These are phyloP conservation scores for Penicillium pulvis DNA, from an alignment of 495 filamentous ascomycete genomes.

Conservation along the genomic window DNA sequence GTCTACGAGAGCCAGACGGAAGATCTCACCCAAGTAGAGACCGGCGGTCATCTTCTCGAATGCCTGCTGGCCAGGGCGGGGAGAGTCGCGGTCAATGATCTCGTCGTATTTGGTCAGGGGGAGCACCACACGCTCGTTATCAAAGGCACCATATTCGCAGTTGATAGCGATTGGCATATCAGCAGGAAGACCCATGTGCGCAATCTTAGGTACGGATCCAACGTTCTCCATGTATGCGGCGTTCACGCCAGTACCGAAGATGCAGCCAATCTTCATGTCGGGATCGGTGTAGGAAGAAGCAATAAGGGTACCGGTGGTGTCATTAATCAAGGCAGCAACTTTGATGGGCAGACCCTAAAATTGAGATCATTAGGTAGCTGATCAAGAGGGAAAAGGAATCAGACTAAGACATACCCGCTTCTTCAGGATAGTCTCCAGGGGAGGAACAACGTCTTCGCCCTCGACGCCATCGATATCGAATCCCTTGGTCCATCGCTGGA, in stretches of 20 bases:
- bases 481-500: constrained; percentile 98
- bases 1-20: constrained; percentile 86
- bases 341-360: constrained; percentile 84
- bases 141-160: constrained; percentile 98
- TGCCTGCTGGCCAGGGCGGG: constrained; percentile 90
- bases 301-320: constrained; percentile 99
- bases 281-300: constrained; percentile 93
- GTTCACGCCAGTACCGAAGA: constrained; percentile 98
- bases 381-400: neutral
- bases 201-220: constrained; percentile 90
- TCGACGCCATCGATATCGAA: constrained; percentile 98
- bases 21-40: constrained; percentile 92
- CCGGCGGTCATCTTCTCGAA: constrained; percentile 99
- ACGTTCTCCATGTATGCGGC: constrained; percentile 96
- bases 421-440: constrained; percentile 80
- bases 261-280: constrained; percentile 92
- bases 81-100: constrained; percentile 88
- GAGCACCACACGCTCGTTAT: constrained; percentile 92
- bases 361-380: neutral
- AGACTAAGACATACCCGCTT: constrained; percentile 61
- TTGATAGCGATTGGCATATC: constrained; percentile 96
- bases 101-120: constrained; percentile 83
- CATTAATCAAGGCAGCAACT: constrained; percentile 91
- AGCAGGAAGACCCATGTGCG: constrained; percentile 87
- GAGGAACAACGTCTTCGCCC: constrained; percentile 90